Evolutionary conservation across 441 rosid genomes (phyloP), one percentile per base, ranked within the genome.

Genomic region (Populus trichocarpa): DNA sequence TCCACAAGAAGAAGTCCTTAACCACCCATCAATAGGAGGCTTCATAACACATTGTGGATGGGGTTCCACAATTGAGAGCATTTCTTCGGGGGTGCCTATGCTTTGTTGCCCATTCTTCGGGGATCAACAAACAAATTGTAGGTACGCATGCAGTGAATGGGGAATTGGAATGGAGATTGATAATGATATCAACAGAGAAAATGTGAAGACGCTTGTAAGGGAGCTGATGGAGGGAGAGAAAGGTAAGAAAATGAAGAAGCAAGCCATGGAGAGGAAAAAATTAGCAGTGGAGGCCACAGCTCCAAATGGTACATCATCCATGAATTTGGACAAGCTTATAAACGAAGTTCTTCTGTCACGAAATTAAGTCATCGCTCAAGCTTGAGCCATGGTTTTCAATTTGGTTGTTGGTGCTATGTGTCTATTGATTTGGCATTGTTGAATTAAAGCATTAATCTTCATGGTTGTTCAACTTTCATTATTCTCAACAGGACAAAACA

Each of bases 21-120:
- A 28, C 30, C 30, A 28, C 30, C 30, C 30, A 28, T 28, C 30
- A 28, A 28, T 28, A 3, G 30, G 30, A 28, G 30, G 30, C 2
- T 28, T 28, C 30, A 28, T 87, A 59, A 86, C 87, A 8, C 93
- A 87, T 7, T 73, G 79, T 10, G 90, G 92, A 12, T 88, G 90
- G 92, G 86, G 85, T 64, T 88, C 92, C 16, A 85, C 81, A 1
- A 14, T 88, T 2, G 91, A 89, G 78, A 87, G 90, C 40, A 30
- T 89, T 0, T 69, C 77, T 9, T 67, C 77, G 0, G 88, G 91
- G 0, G 86, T 84, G 64, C 90, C 93, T 12, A 80, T 89, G 90
- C 68, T 88, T 5, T 89, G 88, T 42, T 87, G 91, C 88, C 87
- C 93, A 1, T 87, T 87, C 36, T 85, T 84, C 40, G 90, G 85